Evolutionary conservation across 2,329 filamentous ascomycete genomes (phyloP).

Genomic region (Trichoderma harzianum): DNA sequence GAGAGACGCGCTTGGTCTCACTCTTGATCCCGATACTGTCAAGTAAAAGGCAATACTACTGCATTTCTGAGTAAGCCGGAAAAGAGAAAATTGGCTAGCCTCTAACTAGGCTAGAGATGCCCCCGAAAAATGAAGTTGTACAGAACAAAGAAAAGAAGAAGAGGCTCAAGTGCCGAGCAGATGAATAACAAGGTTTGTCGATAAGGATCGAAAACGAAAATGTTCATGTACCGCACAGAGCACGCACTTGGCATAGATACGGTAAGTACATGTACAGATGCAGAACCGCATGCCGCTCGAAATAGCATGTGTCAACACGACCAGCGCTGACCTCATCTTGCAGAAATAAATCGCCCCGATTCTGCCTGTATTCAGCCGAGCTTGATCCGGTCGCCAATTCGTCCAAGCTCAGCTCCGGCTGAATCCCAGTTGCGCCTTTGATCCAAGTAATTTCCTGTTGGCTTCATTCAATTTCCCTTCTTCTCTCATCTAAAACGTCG

Average conservation of each 20-base stretch:
- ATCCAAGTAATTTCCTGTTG: not conserved
- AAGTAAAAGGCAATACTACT: not conserved
- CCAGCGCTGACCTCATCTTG: conserved; percentile 14
- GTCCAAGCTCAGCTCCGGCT: not conserved
- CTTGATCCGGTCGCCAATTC: conserved; percentile 15
- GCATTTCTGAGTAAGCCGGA: conserved; percentile 1
- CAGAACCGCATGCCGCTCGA: not conserved
- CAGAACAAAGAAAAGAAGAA: not conserved
- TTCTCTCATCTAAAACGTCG: not conserved
- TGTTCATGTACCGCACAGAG: not conserved
- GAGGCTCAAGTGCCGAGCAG: not conserved
- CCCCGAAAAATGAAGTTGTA: not conserved
- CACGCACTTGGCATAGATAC: not conserved
- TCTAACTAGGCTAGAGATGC: not conserved
- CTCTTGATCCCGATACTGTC: not conserved
- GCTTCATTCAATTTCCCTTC: not conserved
- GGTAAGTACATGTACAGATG: not conserved
- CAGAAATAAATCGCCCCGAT: not conserved
- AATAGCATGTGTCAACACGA: not conserved
- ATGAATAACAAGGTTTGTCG: not conserved
- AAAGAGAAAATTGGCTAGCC: not conserved
- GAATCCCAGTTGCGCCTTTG: not conserved
- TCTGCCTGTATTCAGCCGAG: conserved; percentile 10
- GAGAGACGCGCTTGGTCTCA: not conserved
- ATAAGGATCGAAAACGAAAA: not conserved